Percentiles rank a stretch among this genome's conserved stretches.
These are phyloP conservation scores for Aspergillus sp. DNA, from an alignment of 2,329 filamentous ascomycete species.

Conservation along the genomic window DNA sequence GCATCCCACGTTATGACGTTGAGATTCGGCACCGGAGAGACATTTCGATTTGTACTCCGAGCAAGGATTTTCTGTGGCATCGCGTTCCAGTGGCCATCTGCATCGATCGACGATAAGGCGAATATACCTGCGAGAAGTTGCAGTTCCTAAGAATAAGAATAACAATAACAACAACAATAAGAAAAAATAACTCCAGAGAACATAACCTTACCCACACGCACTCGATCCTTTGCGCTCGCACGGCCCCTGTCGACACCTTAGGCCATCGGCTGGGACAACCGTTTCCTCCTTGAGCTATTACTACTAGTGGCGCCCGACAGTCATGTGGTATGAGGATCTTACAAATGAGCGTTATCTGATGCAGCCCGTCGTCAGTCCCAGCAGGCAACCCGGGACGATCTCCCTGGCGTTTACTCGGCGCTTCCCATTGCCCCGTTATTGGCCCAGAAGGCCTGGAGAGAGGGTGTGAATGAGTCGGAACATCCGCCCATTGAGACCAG, in stretches of 20 bases:
- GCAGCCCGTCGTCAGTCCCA: too few species aligned
- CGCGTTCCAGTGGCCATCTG: not conserved
- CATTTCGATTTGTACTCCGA: too few species aligned
- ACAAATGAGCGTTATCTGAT: too few species aligned
- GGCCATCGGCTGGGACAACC: not conserved
- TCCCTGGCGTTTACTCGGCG: too few species aligned
- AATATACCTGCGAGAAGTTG: not conserved
- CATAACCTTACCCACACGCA: not conserved
- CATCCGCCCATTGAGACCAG: too few species aligned
- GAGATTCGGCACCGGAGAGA: not conserved
- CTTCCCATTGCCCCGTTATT: too few species aligned
- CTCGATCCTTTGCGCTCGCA: conserved; percentile 1
- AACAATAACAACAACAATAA: too few species aligned
- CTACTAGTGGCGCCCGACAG: not conserved
- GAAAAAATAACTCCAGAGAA: not conserved
- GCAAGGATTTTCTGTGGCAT: too few species aligned
- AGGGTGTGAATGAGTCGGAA: too few species aligned
- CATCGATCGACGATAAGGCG: not conserved
- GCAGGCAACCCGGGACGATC: too few species aligned
- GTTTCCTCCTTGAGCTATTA: not conserved
- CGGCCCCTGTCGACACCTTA: conserved; percentile 15
- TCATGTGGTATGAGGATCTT: not conserved
- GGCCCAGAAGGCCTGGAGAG: too few species aligned
- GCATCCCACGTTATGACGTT: conserved; percentile 16
- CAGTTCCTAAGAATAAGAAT: too few species aligned